phyloP scores from a whole-genome alignment of 2,329 filamentous ascomycete genomes.

The Ceratocystis diversiconidia region DNA sequence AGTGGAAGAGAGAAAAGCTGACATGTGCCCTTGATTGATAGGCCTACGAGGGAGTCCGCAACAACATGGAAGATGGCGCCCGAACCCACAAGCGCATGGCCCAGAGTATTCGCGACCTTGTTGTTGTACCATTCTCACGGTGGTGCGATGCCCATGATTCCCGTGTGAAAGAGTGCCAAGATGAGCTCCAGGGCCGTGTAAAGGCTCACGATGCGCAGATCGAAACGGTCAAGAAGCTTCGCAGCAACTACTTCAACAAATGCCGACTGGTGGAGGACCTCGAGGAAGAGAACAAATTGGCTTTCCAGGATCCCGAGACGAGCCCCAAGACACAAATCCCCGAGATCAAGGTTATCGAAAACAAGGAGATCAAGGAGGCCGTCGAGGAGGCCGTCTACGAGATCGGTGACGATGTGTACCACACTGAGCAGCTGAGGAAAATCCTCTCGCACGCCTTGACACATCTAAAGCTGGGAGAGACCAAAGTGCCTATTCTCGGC shows the following conservation, averaged over 20 bases:
- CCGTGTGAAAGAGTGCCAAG: constrained; percentile 84
- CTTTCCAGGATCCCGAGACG: constrained; percentile 72
- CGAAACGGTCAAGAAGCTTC: constrained; percentile 78
- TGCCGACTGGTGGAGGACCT: constrained; percentile 90
- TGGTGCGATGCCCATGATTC: constrained; percentile 94
- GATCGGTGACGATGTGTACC: constrained; percentile 78
- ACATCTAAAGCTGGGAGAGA: constrained; percentile 73
- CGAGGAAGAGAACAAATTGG: constrained; percentile 96
- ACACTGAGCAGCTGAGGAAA: constrained; percentile 78
- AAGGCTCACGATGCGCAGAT: constrained; percentile 88
- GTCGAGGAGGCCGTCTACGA: constrained; percentile 79
- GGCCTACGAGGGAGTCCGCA: constrained; percentile 88
- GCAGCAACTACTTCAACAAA: constrained; percentile 97
- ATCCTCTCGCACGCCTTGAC: constrained; percentile 75
- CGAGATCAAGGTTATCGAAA: constrained; percentile 75
- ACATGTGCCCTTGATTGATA: constrained; percentile 26
- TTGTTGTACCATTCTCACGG: constrained; percentile 82
- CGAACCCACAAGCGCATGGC: constrained; percentile 91
- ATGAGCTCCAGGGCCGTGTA: constrained; percentile 79
- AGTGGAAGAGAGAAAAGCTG: background rate
- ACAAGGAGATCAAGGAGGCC: constrained; percentile 45
- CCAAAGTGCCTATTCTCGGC: constrained; percentile 88
- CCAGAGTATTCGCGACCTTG: constrained; percentile 87
- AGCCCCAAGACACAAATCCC: constrained; percentile 58
- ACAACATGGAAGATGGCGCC: constrained; percentile 81